These are phyloP conservation scores for Termitomyces sp. DNA, from an alignment of 768 basidiomycete genomes.

Conservation along the genomic window DNA sequence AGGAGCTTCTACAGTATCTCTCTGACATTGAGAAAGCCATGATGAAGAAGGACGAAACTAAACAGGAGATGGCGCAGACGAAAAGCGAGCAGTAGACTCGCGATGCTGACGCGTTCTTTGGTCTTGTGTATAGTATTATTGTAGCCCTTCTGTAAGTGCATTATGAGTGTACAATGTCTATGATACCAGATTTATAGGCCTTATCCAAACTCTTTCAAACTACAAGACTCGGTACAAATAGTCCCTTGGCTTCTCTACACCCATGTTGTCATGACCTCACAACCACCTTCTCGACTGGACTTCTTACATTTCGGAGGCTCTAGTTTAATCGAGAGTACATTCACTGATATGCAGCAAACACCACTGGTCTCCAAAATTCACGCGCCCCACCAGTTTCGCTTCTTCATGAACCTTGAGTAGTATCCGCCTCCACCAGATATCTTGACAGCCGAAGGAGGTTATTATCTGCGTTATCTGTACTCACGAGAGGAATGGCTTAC, in stretches of 20 bases:
- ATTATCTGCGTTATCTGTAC: neutral
- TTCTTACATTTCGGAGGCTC: neutral
- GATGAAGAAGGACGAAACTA: constrained; percentile 2
- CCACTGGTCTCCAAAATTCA: neutral
- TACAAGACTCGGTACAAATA: neutral
- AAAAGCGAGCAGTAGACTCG: constrained; percentile 5
- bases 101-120: neutral
- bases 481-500: neutral
- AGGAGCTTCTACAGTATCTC: constrained; percentile 17
- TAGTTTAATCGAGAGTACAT: neutral
- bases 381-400: neutral
- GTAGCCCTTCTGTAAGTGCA: neutral
- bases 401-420: neutral
- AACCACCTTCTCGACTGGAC: neutral
- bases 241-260: neutral
- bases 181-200: constrained; percentile 5
- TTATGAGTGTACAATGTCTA: constrained; percentile 1
- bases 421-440: neutral
- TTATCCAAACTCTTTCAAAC: neutral
- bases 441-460: neutral
- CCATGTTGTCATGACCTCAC: too few species aligned
- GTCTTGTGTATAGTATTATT: constrained; percentile 3
- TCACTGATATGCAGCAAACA: neutral
- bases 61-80: neutral
- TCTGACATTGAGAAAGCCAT: constrained; percentile 17